Evolutionary conservation across 768 basidiomycete genomes (phyloP), one percentile per base, ranked within the genome.

Genomic region (Zangia roseola): DNA sequence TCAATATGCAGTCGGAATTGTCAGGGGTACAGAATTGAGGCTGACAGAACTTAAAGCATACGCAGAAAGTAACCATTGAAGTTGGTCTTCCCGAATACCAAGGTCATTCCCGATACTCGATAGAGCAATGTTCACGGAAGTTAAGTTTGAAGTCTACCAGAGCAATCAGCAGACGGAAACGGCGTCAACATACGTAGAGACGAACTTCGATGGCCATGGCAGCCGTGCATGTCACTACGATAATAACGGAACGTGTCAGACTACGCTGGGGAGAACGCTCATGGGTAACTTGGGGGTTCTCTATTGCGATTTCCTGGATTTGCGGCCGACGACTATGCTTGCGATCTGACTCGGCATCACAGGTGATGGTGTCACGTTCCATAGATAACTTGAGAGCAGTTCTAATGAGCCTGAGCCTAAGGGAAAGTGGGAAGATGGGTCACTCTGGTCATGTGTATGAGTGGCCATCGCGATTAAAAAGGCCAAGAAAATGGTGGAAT

Each of bases 31-130:
- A 6, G 17, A 50, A 61, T 26, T 37, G 25, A n/a, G n/a, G 67
- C 74, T n/a, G 12, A 84, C 85, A 10, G 82, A 83, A 57, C 80
- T 85, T 47, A 89, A 64, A 1, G 86, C 69, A 58, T 83, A 89
- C 0, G 83, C 85, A 21, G 83, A 83, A 7, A 78, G 56, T 16
- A 86, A 68, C 87, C 87, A 89, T 46, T 88, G 81, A 1, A 88
- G 69, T 25, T 78, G 69, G 25, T 74, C 66, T 43, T 83, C 73
- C 20, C 68, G 60, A 5, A 86, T 75, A 16, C 71, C 26, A 40
- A 87, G 67, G n/a, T 76, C 75, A 5, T 57, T 61, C 26, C 73
- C 74, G n/a, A 84, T 81, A 0, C 72, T 71, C 2, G 82, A 76
- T 1, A 84, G 65, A 1, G 80, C 68, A 35, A 83, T 80, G 0